These are phyloP conservation scores for Heterobasidion occidentale DNA, from an alignment of 1,284 basidiomycete genomes.

Conservation along the genomic window DNA sequence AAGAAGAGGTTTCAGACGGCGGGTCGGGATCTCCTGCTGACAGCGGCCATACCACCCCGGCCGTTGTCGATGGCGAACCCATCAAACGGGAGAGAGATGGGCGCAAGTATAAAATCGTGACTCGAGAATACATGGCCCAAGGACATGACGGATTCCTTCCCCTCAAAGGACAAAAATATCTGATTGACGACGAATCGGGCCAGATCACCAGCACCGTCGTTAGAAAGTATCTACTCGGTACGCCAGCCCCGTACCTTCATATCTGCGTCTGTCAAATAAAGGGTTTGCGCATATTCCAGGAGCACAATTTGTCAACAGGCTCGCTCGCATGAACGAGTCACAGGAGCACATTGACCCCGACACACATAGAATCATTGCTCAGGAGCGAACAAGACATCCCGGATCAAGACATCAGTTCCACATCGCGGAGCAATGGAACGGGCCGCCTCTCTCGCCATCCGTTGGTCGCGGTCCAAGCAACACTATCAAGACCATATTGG, in stretches of 20 bases:
- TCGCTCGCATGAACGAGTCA: conserved; percentile 9
- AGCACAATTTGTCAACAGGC: conserved; percentile 47
- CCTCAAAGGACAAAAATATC: conserved; percentile 57
- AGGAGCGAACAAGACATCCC: conserved; percentile 7
- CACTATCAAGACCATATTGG: conserved; percentile 57
- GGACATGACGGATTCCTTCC: conserved; percentile 79
- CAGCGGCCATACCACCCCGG: conserved; percentile 31
- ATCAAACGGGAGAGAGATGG: conserved; percentile 49
- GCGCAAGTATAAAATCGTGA: conserved; percentile 69
- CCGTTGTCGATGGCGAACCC: conserved; percentile 35
- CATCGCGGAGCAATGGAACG: conserved; percentile 41
- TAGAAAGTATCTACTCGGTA: conserved; percentile 81
- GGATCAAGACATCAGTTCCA: conserved; percentile 11
- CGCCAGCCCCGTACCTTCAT: conserved; percentile 14
- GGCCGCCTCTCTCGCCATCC: conserved; percentile 34
- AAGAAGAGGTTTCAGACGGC: conserved; percentile 34
- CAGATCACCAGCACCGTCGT: conserved; percentile 78
- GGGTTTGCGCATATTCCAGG: conserved; percentile 29
- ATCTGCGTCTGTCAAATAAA: not conserved
- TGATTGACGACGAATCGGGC: conserved; percentile 84
- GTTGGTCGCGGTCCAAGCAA: conserved; percentile 36
- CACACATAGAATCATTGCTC: conserved; percentile 32
- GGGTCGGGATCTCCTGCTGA: conserved; percentile 18
- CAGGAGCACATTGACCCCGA: conserved; percentile 9
- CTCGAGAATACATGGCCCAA: conserved; percentile 68